Evolutionary conservation across 345 rosid species (phyloP).

Genomic region (Gossypium longicalyx): DNA sequence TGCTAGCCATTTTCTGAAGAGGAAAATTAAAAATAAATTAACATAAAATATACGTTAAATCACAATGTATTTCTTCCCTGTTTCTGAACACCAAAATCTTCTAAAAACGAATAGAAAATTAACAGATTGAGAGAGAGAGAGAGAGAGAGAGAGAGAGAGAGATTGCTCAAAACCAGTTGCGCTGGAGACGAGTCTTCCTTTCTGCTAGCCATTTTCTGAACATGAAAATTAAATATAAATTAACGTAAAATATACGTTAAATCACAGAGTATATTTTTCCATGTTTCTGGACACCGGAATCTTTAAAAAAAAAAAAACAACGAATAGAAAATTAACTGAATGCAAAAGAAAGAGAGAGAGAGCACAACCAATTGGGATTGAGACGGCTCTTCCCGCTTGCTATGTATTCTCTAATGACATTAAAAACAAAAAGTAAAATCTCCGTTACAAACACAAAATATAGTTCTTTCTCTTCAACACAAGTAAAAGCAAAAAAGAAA

Average conservation of each 20-base stretch:
- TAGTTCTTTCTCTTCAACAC: not conserved
- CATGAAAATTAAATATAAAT: not conserved
- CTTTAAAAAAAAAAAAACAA: no score
- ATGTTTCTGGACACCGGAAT: no score
- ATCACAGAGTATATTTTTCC: no score
- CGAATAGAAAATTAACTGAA: no score
- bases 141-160: not conserved
- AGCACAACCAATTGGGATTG: not conserved
- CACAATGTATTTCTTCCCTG: no score
- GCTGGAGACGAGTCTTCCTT: slow-evolving; percentile 30
- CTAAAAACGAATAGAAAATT: not conserved
- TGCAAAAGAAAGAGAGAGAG: no score
- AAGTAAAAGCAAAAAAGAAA: not conserved
- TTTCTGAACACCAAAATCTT: not conserved
- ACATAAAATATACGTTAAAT: not conserved
- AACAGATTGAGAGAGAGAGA: not conserved
- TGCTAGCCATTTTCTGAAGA: slow-evolving; percentile 31
- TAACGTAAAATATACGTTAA: not conserved
- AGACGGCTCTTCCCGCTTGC: not conserved
- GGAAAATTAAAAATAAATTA: not conserved
- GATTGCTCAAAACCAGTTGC: not conserved
- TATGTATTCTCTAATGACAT: not conserved
- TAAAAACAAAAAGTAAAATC: not conserved
- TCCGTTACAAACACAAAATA: not conserved
- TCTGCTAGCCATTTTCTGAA: slow-evolving; percentile 34